Evolutionary conservation across 805 yeast genomes (phyloP), one percentile per base, ranked within the genome.

Genomic region (Candida coleopterorum): DNA sequence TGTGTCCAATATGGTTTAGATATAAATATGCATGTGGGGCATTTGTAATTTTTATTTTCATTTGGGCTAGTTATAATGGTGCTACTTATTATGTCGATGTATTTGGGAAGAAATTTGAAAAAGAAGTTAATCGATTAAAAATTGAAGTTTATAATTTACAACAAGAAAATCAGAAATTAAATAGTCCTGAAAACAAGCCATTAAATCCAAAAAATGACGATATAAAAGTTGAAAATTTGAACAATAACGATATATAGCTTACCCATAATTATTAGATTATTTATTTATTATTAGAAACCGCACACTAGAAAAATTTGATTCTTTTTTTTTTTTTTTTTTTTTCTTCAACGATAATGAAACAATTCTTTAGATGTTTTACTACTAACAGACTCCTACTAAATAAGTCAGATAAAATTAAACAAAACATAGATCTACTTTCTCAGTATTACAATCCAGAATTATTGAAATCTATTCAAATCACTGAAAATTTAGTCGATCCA

Each of bases 71-170:
- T 28, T 87, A 82, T 56, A 89, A 93, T 47, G 98, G 98, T 20
- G 98, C 97, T 2, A 86, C 95, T 0, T 90, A 86, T 55, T 90
- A 90, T 56, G 72, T 93, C 39, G 97, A 90, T 50, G 81, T 82
- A 34, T 93, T 88, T 60, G 97, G 97, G 15, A 83, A 80, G 55
- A 75, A 89, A 45, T 80, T 88, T 52, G 95, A 88, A 52, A 85
- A 82, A 50, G 96, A 93, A 56, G 88, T 90, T 17, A 60, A 67
- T 18, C 75, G 76, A 48, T 65, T 90, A 50, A 83, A 79, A 56
- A 56, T 58, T 11, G 96, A 89, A 52, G 74, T 90, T n/a, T 70
- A 72, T 15, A 75, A 72, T 22, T 63, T 85, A 48, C 86, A 82
- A 49, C 50, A 53, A 22, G 53, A 47, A 37, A 48, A 48, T 32